Conservation (phyloP, 208 protist species). For the Blechomonas ayalai region DNA sequence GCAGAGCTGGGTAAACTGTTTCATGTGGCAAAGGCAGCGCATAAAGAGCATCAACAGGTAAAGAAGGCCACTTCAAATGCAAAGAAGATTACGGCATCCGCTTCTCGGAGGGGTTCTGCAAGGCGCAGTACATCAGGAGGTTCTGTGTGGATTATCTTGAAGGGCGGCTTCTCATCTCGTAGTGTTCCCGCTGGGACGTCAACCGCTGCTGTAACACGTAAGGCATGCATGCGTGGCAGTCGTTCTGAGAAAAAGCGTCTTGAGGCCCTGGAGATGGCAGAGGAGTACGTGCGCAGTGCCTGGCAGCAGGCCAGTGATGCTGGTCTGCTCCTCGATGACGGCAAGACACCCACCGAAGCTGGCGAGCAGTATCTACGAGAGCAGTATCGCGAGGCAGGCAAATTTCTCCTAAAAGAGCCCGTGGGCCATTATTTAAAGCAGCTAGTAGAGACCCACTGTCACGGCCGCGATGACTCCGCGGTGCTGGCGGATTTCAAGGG, state of each 20-base stretch:
- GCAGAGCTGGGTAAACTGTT: slow-evolving; percentile 53
- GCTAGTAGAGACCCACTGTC: slow-evolving; percentile 24
- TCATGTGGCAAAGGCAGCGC: slow-evolving; percentile 50
- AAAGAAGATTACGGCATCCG: neutral
- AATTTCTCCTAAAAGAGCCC: slow-evolving; percentile 47
- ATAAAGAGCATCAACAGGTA: slow-evolving; percentile 30
- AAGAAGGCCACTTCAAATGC: neutral
- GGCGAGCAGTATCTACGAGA: slow-evolving; percentile 61
- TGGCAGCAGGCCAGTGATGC: slow-evolving; percentile 55
- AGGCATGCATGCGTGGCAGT: slow-evolving; percentile 13
- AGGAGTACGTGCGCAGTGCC: slow-evolving; percentile 64
- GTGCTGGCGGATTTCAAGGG: slow-evolving; percentile 1
- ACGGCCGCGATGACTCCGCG: neutral
- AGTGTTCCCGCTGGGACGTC: slow-evolving; percentile 16
- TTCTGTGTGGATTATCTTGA: slow-evolving; percentile 74
- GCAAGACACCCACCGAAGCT: slow-evolving; percentile 27
- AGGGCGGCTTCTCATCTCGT: slow-evolving; percentile 46
- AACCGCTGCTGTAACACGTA: neutral
- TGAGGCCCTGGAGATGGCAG: slow-evolving; percentile 36
- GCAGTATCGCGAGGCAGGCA: slow-evolving; percentile 53
- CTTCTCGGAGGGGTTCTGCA: slow-evolving; percentile 14
- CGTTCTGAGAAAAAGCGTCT: slow-evolving; percentile 38
- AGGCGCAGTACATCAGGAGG: slow-evolving; percentile 23
- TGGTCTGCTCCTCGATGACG: slow-evolving; percentile 18
- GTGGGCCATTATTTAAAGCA: slow-evolving; percentile 13